phyloP scores from a whole-genome alignment of 257 asterid genomes.

The Schizonepeta tenuifolia region DNA sequence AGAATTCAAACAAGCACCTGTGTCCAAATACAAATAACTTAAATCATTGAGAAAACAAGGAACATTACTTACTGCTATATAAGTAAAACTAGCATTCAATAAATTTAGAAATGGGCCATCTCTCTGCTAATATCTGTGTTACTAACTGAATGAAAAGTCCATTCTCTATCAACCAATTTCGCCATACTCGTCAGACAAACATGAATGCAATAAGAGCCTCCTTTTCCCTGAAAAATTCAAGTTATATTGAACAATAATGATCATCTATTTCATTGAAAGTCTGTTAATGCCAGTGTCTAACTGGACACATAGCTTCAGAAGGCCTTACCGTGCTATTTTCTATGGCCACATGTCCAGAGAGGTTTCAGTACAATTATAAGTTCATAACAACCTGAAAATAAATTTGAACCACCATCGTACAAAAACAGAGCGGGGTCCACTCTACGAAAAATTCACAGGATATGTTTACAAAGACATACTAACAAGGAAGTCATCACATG shows the following conservation, averaged over 20 bases:
- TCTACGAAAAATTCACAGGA: background rate
- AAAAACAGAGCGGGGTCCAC: conserved; percentile 8
- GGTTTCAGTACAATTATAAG: background rate
- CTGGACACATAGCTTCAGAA: conserved; percentile 6
- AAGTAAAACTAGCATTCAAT: conserved; percentile 6
- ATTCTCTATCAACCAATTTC: background rate
- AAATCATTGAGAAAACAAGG: background rate
- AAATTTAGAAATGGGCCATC: background rate
- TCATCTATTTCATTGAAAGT: background rate
- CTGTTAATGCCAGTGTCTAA: background rate
- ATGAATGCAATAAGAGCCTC: background rate
- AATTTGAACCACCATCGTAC: background rate
- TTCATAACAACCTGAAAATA: background rate
- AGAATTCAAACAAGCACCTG: conserved; percentile 1
- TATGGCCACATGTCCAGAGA: background rate
- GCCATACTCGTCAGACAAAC: background rate
- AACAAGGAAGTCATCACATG: conserved; percentile 9
- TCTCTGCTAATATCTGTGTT: background rate
- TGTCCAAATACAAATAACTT: background rate
- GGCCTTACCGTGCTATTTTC: background rate
- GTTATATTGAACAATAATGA: background rate
- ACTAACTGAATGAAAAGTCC: background rate
- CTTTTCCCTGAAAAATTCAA: background rate
- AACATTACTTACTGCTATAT: conserved; percentile 2
- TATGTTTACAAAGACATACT: background rate